A percentile compares a stretch with the other conserved stretches of the same genome.
Conservation (phyloP, 345 rosid genomes). For the Populus davidiana region DNA sequence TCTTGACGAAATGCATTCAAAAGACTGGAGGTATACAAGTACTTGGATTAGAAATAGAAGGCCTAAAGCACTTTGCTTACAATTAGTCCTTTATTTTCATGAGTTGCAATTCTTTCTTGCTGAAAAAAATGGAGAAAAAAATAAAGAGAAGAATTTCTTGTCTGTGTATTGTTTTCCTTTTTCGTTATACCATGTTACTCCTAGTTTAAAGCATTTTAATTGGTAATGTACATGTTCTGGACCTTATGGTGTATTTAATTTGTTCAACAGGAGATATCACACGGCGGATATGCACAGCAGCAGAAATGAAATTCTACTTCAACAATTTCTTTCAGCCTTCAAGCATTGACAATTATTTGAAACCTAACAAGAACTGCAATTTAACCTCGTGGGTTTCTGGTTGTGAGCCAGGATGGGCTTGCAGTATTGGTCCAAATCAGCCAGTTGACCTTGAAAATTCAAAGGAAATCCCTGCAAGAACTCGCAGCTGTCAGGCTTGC, state of each 20-base stretch:
- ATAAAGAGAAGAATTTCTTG: too few species aligned
- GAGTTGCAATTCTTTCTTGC: not conserved
- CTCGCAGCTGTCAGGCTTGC: constrained; percentile 57
- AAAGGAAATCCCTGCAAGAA: constrained; percentile 56
- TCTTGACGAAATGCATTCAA: constrained; percentile 58
- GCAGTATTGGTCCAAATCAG: constrained; percentile 47
- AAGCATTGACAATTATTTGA: constrained; percentile 34
- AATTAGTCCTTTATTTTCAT: too few species aligned
- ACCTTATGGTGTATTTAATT: not conserved
- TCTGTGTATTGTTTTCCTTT: too few species aligned
- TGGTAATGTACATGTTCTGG: too few species aligned
- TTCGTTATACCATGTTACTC: not conserved
- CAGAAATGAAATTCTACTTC: constrained; percentile 75
- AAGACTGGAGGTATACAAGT: constrained; percentile 48
- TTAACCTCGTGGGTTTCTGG: constrained; percentile 79
- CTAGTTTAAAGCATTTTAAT: too few species aligned
- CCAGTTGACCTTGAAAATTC: constrained; percentile 55
- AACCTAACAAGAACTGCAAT: constrained; percentile 74
- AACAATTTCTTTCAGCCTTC: constrained; percentile 44
- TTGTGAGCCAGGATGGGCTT: constrained; percentile 98
- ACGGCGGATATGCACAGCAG: constrained; percentile 64
- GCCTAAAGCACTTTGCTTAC: not conserved
- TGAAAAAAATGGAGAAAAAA: not conserved
- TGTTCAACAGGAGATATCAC: constrained; percentile 49
- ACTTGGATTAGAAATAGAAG: not conserved